These are phyloP conservation scores for Didymella glomerata DNA, from an alignment of 2,329 filamentous ascomycete species.

Conservation along the genomic window DNA sequence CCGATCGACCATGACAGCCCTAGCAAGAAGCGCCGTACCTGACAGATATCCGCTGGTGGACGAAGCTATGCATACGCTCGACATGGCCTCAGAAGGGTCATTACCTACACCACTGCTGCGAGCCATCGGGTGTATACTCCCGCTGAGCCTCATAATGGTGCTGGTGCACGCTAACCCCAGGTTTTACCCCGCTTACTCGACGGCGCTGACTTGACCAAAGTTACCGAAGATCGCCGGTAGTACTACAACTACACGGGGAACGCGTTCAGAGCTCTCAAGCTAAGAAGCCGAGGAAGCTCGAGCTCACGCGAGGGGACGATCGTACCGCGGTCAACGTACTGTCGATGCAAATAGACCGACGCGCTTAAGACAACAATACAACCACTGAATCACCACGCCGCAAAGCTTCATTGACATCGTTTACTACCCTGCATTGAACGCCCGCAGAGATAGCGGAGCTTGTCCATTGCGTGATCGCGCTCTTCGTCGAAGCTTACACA, in stretches of 20 bases:
- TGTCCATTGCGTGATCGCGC: neutral
- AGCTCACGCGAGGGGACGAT: neutral
- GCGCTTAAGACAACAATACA: neutral
- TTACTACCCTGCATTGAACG: neutral
- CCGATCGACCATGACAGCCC: conserved; percentile 20
- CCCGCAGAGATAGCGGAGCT: neutral
- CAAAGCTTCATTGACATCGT: neutral
- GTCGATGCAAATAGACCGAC: neutral
- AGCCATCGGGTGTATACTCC: neutral
- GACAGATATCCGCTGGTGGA: conserved; percentile 2
- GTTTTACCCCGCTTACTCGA: conserved; percentile 37
- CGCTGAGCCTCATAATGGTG: conserved; percentile 9
- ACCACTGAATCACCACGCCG: neutral
- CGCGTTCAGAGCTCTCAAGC: conserved; percentile 2
- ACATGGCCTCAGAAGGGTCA: neutral
- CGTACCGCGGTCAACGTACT: neutral
- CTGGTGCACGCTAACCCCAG: conserved; percentile 20
- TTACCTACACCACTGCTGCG: neutral
- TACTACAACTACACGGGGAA: conserved; percentile 1
- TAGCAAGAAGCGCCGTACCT: conserved; percentile 31
- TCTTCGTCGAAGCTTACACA: neutral
- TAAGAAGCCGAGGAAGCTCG: conserved; percentile 11
- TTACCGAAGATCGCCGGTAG: conserved; percentile 32
- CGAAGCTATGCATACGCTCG: neutral
- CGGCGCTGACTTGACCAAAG: conserved; percentile 24